These are phyloP conservation scores for Fusarium lateritium DNA, from an alignment of 2,329 filamentous ascomycete species.

Conservation along the genomic window DNA sequence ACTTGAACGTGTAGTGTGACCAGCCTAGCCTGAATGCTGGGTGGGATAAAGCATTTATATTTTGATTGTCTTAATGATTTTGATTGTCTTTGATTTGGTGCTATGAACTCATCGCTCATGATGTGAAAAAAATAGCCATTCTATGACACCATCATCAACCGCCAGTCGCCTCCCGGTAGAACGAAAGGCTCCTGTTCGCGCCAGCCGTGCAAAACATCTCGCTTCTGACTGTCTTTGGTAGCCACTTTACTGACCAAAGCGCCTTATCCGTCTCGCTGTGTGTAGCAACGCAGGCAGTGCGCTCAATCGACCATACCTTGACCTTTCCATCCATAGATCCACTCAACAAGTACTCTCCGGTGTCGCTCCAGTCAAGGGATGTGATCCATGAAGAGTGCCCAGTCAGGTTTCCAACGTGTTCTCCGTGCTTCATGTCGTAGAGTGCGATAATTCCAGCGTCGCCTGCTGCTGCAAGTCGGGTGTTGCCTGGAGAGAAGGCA, in stretches of 20 bases:
- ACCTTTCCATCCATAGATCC: slow-evolving; percentile 93
- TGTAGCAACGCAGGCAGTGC: slow-evolving; percentile 88
- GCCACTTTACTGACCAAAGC: slow-evolving; percentile 87
- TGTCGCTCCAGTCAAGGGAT: slow-evolving; percentile 92
- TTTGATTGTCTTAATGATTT: neutral
- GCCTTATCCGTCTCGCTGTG: slow-evolving; percentile 91
- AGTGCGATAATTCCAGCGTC: slow-evolving; percentile 91
- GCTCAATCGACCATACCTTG: slow-evolving; percentile 95
- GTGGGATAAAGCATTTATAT: neutral
- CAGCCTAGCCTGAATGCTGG: too few species aligned
- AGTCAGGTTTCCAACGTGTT: slow-evolving; percentile 88
- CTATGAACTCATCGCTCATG: neutral
- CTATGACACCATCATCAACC: slow-evolving; percentile 27
- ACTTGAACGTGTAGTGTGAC: neutral
- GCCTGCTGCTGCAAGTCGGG: slow-evolving; percentile 88
- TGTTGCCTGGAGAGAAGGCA: slow-evolving; percentile 88
- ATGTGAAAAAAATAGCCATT: neutral
- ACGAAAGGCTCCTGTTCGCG: slow-evolving; percentile 80
- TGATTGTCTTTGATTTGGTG: neutral
- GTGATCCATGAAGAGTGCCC: slow-evolving; percentile 91
- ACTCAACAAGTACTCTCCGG: slow-evolving; percentile 90
- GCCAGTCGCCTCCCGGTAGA: slow-evolving; percentile 83
- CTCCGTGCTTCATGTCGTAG: slow-evolving; percentile 92
- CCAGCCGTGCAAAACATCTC: slow-evolving; percentile 86
- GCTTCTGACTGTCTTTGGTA: slow-evolving; percentile 78